A percentile compares a stretch with the other conserved stretches of the same genome.
Evolutionary conservation across 345 rosid genomes (phyloP).

Genomic region (Eucalyptus virginea): DNA sequence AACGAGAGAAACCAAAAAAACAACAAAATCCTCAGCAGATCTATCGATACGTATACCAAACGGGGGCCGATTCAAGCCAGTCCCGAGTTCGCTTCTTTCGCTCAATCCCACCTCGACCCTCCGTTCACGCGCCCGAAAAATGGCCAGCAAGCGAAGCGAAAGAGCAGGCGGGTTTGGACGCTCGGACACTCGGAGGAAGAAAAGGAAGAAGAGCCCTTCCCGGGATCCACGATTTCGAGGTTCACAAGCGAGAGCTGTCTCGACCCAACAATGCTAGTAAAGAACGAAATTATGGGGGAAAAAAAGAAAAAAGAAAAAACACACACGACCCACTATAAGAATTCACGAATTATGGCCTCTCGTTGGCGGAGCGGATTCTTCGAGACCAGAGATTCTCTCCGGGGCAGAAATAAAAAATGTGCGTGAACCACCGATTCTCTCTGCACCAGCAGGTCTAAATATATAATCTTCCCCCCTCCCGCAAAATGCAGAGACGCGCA

Average conservation of each 20-base stretch:
- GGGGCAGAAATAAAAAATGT: neutral
- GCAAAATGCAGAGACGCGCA: neutral
- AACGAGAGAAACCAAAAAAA: neutral
- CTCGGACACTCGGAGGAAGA: neutral
- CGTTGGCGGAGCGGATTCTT: conserved; percentile 4
- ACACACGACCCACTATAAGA: neutral
- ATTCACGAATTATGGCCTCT: neutral
- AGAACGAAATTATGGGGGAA: neutral
- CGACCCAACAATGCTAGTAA: neutral
- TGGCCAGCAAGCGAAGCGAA: neutral
- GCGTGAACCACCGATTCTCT: neutral
- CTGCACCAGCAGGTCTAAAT: neutral
- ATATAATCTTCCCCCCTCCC: neutral
- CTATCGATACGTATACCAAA: neutral
- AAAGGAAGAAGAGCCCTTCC: neutral
- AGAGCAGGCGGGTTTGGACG: neutral
- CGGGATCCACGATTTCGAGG: neutral
- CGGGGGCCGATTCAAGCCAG: neutral
- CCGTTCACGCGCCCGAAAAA: neutral
- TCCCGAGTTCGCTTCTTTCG: neutral
- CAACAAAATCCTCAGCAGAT: neutral
- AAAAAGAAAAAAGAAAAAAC: neutral
- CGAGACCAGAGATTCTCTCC: conserved; percentile 5
- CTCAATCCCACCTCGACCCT: neutral
- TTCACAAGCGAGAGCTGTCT: neutral